Evolutionary conservation across 495 filamentous ascomycete species (phyloP).

Genomic region (Hypoxylon fuscum): DNA sequence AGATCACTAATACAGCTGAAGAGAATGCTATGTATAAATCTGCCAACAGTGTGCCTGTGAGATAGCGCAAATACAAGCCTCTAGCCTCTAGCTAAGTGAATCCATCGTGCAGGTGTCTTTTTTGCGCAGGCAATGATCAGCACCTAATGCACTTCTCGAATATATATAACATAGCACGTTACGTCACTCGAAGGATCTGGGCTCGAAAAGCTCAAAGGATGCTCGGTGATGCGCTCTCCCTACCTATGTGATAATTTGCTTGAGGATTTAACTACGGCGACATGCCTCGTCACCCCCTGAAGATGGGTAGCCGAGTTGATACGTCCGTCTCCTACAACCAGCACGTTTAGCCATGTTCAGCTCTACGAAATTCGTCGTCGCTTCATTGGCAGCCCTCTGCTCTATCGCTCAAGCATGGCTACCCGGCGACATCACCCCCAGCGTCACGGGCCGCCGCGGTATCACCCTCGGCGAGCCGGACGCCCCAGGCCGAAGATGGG

Average conservation of each 20-base stretch:
- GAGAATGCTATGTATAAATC: no score
- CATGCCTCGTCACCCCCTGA: background rate
- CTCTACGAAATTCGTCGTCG: background rate
- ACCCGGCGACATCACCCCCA: background rate
- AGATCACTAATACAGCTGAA: no score
- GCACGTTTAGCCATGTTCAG: background rate
- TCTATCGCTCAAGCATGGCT: background rate
- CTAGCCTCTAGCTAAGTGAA: no score
- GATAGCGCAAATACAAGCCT: no score
- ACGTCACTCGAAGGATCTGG: background rate
- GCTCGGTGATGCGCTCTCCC: background rate
- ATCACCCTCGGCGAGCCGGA: background rate
- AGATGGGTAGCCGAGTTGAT: background rate
- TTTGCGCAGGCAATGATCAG: background rate
- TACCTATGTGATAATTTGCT: background rate
- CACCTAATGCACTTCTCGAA: background rate
- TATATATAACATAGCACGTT: background rate
- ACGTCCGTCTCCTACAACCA: background rate
- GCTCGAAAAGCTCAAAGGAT: background rate
- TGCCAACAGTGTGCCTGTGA: no score
- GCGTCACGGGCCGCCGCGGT: background rate
- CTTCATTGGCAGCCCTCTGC: background rate
- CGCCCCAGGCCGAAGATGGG: background rate
- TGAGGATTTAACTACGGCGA: background rate
- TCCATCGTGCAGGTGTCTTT: no score